Evolutionary conservation across 2,329 filamentous ascomycete species (phyloP), one percentile per base, ranked within the genome.

Genomic region (Penicillium sp.): DNA sequence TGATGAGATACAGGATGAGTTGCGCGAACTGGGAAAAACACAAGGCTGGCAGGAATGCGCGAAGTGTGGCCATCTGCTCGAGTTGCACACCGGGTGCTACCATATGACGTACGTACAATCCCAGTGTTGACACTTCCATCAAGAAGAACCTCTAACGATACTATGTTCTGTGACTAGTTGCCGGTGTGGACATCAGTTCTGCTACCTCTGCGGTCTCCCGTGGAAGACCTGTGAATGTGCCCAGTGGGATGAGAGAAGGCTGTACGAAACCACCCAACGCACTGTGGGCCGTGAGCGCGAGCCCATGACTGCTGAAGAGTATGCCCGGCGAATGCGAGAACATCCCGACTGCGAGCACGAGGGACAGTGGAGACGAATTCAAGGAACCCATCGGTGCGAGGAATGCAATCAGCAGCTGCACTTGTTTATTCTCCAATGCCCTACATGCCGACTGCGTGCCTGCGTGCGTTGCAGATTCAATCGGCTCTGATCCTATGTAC

Each of bases 21-120:
- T 62, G n/a, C 68, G 87, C 3, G 75, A 79, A 35, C 73, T 84
- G 43, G 83, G 82, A 5, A 79, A 81, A 51, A 72, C 81, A 17
- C 73, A 82, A 36, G 84, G 84, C 16, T 90, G 84, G 83, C 83
- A 87, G 62, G 74, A 80, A 32, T 95, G 87, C 62, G 83, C 81
- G 59, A 81, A 74, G 47, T 94, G 89, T 67, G 79, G 77, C 48
- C 73, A 78, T 26, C 75, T 65, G 10, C 48, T 66, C 11, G 62
- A 65, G 40, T 42, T 67, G 11, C 39, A 36, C 5, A 37, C 36
- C 4, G 64, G 60, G 4, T 66, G 63, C 43, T 58, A 62, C 30
- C 60, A 66, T 38, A 66, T 67, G 34, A 59, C 47, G 60, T 67
- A 58, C 40, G 58, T 36, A 4, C n/a, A 10, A 11, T 11, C 21